Evolutionary conservation across 1,284 basidiomycete species (phyloP).

Genomic region (Ceraceosorus guamensis): DNA sequence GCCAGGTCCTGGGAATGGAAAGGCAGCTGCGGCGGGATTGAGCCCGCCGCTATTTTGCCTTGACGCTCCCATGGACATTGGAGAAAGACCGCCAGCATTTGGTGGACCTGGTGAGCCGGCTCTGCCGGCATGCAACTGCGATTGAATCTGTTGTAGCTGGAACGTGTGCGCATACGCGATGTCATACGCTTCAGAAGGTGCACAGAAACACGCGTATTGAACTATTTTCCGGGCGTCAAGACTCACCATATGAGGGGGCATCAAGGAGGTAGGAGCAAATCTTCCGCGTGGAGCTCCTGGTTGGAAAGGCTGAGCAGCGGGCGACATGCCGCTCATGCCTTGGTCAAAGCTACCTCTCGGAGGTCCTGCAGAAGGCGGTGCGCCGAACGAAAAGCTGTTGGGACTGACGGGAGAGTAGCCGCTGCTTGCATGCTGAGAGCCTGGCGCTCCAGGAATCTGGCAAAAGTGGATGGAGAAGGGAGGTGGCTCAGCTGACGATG

Average conservation of each 20-base stretch:
- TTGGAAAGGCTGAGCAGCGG: background rate
- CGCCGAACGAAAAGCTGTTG: background rate
- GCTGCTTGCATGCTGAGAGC: background rate
- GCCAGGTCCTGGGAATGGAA: background rate
- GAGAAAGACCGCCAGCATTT: conserved; percentile 16
- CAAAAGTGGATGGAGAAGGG: no score
- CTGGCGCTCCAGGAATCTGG: background rate
- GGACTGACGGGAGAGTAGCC: background rate
- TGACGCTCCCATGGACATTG: conserved; percentile 7
- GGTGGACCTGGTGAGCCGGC: conserved; percentile 14
- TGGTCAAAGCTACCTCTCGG: background rate
- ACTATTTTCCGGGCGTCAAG: background rate
- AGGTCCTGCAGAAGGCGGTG: no score
- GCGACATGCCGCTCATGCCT: no score
- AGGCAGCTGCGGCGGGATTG: background rate
- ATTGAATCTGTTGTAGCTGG: conserved; percentile 22
- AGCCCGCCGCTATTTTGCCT: background rate
- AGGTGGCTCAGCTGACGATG: no score
- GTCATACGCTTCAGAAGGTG: no score
- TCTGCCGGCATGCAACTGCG: conserved; percentile 11
- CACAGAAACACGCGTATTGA: no score
- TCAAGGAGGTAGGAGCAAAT: background rate
- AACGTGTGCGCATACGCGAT: no score
- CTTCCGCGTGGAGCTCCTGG: background rate
- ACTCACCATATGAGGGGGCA: conserved; percentile 3